Evolutionary conservation across 768 basidiomycete species (phyloP).

Genomic region (Leccinum truebloodii): DNA sequence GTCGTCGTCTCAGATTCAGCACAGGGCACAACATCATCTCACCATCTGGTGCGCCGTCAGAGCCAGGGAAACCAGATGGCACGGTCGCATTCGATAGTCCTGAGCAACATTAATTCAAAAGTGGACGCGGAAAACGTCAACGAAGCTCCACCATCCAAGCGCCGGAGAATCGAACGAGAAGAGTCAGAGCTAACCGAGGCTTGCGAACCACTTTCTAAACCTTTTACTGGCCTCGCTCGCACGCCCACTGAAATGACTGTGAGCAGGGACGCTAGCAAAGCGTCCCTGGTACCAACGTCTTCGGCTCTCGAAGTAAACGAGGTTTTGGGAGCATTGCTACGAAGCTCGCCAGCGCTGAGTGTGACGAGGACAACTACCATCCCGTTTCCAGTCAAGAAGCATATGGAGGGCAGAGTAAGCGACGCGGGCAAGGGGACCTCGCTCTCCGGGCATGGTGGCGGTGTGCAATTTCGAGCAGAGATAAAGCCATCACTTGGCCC

Average conservation of each 20-base stretch:
- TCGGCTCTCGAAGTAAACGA: background rate
- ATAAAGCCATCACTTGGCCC: background rate
- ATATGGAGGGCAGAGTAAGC: background rate
- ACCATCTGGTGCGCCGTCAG: background rate
- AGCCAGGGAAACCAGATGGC: constrained; percentile 5
- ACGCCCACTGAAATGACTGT: constrained; percentile 1
- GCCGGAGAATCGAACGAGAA: constrained; percentile 15
- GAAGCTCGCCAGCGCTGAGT: background rate
- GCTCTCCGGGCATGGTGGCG: background rate
- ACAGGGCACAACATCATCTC: background rate
- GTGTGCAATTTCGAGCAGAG: background rate
- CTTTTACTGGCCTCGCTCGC: background rate
- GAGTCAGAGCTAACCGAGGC: background rate
- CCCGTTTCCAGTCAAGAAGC: constrained; percentile 25
- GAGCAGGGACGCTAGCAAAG: background rate
- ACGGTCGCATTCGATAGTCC: background rate
- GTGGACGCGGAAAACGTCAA: constrained; percentile 6
- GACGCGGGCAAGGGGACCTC: constrained; percentile 6
- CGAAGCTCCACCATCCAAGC: constrained; percentile 14
- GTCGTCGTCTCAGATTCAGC: background rate
- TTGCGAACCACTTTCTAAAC: background rate
- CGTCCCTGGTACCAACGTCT: background rate
- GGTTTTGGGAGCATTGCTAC: background rate
- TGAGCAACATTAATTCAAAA: background rate
- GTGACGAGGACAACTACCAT: constrained; percentile 12